phyloP scores from a whole-genome alignment of 768 basidiomycete species.

The Mycena indigotica region DNA sequence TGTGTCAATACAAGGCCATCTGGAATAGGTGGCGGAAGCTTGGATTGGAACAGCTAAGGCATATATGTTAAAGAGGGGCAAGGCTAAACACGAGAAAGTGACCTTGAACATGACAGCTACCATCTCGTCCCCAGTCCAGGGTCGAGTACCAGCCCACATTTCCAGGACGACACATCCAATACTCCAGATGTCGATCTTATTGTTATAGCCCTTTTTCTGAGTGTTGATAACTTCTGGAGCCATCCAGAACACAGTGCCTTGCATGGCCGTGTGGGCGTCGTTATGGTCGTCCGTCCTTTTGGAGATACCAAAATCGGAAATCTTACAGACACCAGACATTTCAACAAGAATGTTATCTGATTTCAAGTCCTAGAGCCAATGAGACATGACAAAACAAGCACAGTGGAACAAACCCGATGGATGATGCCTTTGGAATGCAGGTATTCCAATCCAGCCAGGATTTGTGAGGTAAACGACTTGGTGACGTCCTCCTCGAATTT shows the following conservation, averaged over 20 bases:
- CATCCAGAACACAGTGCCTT: slow-evolving; percentile 99
- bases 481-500: slow-evolving; percentile 92
- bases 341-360: slow-evolving; percentile 98
- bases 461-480: slow-evolving; percentile 90
- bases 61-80: neutral
- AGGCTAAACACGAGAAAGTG: slow-evolving; percentile 25
- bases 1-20: slow-evolving; percentile 74
- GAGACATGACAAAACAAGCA: slow-evolving; percentile 2
- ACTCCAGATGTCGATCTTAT: slow-evolving; percentile 98
- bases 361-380: slow-evolving; percentile 76
- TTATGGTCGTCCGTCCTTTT: slow-evolving; percentile 89
- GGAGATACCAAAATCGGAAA: slow-evolving; percentile 98
- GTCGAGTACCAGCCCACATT: slow-evolving; percentile 97
- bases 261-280: slow-evolving; percentile 91
- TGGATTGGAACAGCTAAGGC: slow-evolving; percentile 77
- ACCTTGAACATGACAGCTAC: slow-evolving; percentile 96
- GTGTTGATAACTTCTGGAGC: slow-evolving; percentile 92
- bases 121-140: slow-evolving; percentile 90
- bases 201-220: slow-evolving; percentile 88
- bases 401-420: slow-evolving; percentile 66
- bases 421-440: slow-evolving; percentile 90
- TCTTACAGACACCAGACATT: slow-evolving; percentile 89
- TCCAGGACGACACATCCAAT: slow-evolving; percentile 98
- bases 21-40: slow-evolving; percentile 87
- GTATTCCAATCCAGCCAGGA: slow-evolving; percentile 88